Evolutionary conservation across 2,329 filamentous ascomycete species (phyloP), one percentile per base, ranked within the genome.

Genomic region (Venturia asperata): DNA sequence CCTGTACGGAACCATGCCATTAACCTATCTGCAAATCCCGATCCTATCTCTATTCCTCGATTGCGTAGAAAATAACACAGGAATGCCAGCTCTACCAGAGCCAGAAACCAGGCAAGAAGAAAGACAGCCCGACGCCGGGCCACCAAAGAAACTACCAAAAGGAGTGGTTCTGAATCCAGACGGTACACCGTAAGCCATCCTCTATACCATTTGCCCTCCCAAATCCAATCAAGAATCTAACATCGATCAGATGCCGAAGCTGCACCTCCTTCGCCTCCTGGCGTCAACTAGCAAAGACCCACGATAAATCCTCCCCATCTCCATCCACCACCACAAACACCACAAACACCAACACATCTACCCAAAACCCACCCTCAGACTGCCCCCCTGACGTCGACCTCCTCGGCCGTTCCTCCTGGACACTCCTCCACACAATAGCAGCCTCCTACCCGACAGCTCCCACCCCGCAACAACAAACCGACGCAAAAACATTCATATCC

Each of bases 361-460:
- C 10, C 30, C 47, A 52, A 27, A 27, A 17, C 39, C 64, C 52
- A 19, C 69, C 56, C 27, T 65, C 30, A 7, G 89, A 96, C 76
- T 97, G 93, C 74, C 94, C 94, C 0, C 89, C 94, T 0, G 92
- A 97, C 74, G 91, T 97, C 68, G 91, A 96, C 73, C 78, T 82
- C 19, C 86, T 99, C 5, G 94, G 94, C 61, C 90, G 92, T 68
- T 87, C 87, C 67, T 90, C 91, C 15, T 99, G 94, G 94, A 97
- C 92, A 0, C 83, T 99, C 24, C 85, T 99, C 1, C 94, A 99
- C 80, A 88, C 89, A 10, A 90, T 99, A 69, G 90, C 93, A 17
- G 94, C 92, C 0, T 85, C 85, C 17, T 99, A 97, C 75, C 94
- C 94, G 0, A 80, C 83, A 9, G 77, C 74, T 9, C 91, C 94